Evolutionary conservation across 2,329 filamentous ascomycete genomes (phyloP), one percentile per base, ranked within the genome.

Genomic region (Pseudogymnoascus sp.): DNA sequence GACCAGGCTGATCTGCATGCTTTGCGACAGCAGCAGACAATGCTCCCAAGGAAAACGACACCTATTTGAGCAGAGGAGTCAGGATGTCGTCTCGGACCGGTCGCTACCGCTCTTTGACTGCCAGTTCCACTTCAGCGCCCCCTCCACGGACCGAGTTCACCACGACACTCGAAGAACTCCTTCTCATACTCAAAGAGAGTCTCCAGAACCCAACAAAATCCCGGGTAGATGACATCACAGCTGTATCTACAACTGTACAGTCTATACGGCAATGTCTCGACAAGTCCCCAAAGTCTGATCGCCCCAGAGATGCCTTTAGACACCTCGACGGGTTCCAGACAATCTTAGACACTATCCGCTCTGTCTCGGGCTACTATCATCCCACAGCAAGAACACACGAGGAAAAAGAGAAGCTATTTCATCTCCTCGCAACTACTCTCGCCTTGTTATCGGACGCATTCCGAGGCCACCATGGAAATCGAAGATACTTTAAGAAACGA

Each of bases 381-480:
- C 85, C 83, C n/a, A 78, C 78, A 63, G 85, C 82, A 71, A 82
- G 83, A 71, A 83, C 77, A 60, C 76, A 84, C 40, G 77, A 84
- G 53, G 86, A 91, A 65, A 89, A 87, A 73, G 77, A 80, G 63
- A 80, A 81, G 49, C 79, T 90, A 63, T 89, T 91, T 70, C 82
- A 84, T 65, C 78, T 93, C 16, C 78, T 96, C 16, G 85, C 91
- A 70, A 82, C 82, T 7, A 82, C 89, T n/a, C 78, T 95, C 40
- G 85, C 85, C 34, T 84, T 95, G 12, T 77, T 97, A 28, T 88
- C 89, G 1, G 68, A 73, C 63, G 68, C 70, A 38, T 82, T 99
- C 67, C 84, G 86, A 62, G 86, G 86, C 53, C 92, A 97, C 74
- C 82, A 88, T 56, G 93, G 93, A 18, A 99, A 97, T 76, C 84